These are phyloP conservation scores for Xylaria hypoxylon DNA, from an alignment of 2,329 filamentous ascomycete species.

Conservation along the genomic window DNA sequence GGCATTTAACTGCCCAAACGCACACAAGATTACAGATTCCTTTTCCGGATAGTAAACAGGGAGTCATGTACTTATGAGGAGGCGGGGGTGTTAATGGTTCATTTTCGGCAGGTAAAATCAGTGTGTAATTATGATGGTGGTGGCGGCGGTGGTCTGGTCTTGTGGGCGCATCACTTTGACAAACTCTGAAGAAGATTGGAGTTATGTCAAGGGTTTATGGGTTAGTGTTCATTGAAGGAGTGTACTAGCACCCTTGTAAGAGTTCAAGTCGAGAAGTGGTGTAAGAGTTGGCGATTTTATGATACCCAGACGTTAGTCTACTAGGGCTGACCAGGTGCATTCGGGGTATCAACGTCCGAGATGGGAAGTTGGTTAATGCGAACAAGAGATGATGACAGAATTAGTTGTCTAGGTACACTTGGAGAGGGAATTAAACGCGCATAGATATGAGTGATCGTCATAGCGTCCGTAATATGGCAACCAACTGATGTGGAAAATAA, in stretches of 20 bases:
- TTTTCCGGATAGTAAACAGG: conserved; percentile 16
- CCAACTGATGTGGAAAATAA: no score
- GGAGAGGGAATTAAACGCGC: conserved; percentile 21
- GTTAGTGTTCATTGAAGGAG: conserved; percentile 20
- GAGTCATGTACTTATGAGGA: conserved; percentile 11
- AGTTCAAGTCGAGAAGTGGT: conserved; percentile 6
- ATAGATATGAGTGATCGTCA: conserved; percentile 19
- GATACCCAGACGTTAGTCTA: conserved; percentile 18
- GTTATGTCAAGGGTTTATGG: conserved; percentile 17
- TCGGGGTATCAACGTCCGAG: conserved; percentile 8
- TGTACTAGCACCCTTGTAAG: conserved; percentile 26
- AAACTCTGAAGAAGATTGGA: conserved; percentile 12
- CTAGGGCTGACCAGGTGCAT: conserved; percentile 14
- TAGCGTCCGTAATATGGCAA: conserved; percentile 3
- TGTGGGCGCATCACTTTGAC: conserved; percentile 21
- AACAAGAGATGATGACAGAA: conserved; percentile 11
- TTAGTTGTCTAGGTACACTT: neutral
- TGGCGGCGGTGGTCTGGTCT: conserved; percentile 19
- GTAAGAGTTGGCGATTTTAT: conserved; percentile 21
- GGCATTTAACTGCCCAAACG: conserved; percentile 26
- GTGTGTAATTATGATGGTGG: conserved; percentile 28
- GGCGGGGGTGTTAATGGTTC: conserved; percentile 21
- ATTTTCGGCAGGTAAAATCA: conserved; percentile 24
- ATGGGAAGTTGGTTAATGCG: conserved; percentile 21
- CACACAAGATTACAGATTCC: neutral